A percentile compares a stretch with the other conserved stretches of the same genome.
phyloP scores from a whole-genome alignment of 108 stramenopile species.

The Pseudonitzschia multiseries region DNA sequence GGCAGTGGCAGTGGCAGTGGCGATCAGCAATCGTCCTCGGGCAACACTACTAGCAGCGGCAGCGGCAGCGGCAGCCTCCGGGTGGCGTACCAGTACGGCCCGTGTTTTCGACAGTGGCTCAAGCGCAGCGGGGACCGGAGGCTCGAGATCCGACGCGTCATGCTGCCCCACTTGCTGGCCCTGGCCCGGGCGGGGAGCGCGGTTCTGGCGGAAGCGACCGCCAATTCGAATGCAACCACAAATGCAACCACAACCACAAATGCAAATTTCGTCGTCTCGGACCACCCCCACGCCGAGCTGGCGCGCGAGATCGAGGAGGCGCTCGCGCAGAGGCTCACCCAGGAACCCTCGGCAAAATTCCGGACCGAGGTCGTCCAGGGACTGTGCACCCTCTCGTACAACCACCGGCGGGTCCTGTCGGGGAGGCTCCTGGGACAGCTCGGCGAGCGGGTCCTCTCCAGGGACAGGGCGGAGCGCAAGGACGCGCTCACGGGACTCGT shows the following conservation, averaged over 20 bases:
- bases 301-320: slow-evolving; percentile 22
- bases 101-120: slow-evolving; percentile 75
- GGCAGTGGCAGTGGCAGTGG: neutral
- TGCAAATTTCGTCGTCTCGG: too few relatives aligned
- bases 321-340: slow-evolving; percentile 11
- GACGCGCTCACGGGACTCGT: slow-evolving; percentile 79
- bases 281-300: too few relatives aligned
- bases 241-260: too few relatives aligned
- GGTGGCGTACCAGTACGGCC: slow-evolving; percentile 48
- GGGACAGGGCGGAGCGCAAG: slow-evolving; percentile 68
- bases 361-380: slow-evolving; percentile 62
- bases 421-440: slow-evolving; percentile 55
- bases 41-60: neutral
- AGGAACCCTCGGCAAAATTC: slow-evolving; percentile 52
- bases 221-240: neutral
- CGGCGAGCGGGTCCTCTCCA: slow-evolving; percentile 61
- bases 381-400: slow-evolving; percentile 66
- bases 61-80: slow-evolving; percentile 17
- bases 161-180: slow-evolving; percentile 62
- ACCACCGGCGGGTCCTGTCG: slow-evolving; percentile 38
- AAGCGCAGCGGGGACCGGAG: slow-evolving; percentile 55
- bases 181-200: slow-evolving; percentile 33
- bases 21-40: neutral
- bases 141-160: slow-evolving; percentile 53
- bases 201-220: neutral